phyloP scores from a whole-genome alignment of 768 basidiomycete genomes.

The Galerina marginata region DNA sequence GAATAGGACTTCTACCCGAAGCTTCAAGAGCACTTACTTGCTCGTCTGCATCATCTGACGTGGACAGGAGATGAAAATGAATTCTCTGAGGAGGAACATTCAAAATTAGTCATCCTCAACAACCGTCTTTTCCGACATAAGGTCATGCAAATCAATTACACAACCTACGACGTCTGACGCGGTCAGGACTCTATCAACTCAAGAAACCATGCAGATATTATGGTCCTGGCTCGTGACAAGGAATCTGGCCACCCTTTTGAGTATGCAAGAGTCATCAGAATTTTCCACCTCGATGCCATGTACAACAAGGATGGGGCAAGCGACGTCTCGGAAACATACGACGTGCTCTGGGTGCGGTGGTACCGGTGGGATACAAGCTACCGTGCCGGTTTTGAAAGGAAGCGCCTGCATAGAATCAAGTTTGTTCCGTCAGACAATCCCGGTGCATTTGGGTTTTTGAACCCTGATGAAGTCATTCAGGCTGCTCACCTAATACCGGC shows the following conservation, averaged over 20 bases:
- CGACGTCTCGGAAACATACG: background rate
- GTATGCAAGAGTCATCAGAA: slow-evolving; percentile 21
- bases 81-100: slow-evolving; percentile 16
- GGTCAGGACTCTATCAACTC: slow-evolving; percentile 43
- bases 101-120: slow-evolving; percentile 21
- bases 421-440: slow-evolving; percentile 33
- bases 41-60: too few species aligned
- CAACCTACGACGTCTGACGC: slow-evolving; percentile 44
- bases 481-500: slow-evolving; percentile 32
- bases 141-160: slow-evolving; percentile 40
- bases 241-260: slow-evolving; percentile 16
- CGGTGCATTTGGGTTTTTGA: slow-evolving; percentile 40
- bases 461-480: slow-evolving; percentile 33
- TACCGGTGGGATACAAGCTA: slow-evolving; percentile 7
- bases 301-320: background rate
- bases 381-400: background rate
- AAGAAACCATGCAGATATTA: slow-evolving; percentile 36
- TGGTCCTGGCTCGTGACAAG: slow-evolving; percentile 27
- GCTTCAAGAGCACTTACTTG: too few species aligned
- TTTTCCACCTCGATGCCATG: slow-evolving; percentile 20
- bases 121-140: slow-evolving; percentile 26
- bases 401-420: slow-evolving; percentile 32
- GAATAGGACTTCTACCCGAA: too few species aligned
- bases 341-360: slow-evolving; percentile 19
- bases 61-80: background rate